Evolutionary conservation across 1,139 yeast genomes (phyloP).

Genomic region (Suhomyces coccinellae): DNA sequence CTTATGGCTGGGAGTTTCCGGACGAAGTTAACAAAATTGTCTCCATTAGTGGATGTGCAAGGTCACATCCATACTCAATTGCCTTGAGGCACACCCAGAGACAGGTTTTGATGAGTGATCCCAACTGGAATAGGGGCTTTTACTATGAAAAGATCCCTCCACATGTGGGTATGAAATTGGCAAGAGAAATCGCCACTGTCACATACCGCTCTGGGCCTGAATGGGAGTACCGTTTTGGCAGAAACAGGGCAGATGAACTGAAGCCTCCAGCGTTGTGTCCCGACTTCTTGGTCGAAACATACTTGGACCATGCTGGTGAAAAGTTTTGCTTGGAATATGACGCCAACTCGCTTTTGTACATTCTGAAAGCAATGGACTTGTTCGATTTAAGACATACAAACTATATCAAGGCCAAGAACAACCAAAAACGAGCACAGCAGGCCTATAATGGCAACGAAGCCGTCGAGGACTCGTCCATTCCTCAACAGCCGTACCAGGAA

Average conservation of each 20-base stretch:
- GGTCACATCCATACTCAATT: conserved; percentile 91
- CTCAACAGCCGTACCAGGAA: conserved; percentile 58
- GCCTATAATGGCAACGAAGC: conserved; percentile 17
- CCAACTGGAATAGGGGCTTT: conserved; percentile 90
- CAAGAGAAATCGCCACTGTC: conserved; percentile 91
- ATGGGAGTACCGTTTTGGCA: conserved; percentile 91
- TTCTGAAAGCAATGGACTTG: conserved; percentile 92
- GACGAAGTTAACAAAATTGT: conserved; percentile 70
- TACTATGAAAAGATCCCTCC: conserved; percentile 80
- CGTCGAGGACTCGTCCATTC: conserved; percentile 37
- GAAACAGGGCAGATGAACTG: conserved; percentile 80
- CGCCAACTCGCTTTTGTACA: conserved; percentile 82
- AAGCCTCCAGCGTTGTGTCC: conserved; percentile 87
- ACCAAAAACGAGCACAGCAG: conserved; percentile 39
- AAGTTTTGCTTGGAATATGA: conserved; percentile 90
- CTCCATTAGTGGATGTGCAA: conserved; percentile 85
- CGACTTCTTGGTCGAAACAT: conserved; percentile 88
- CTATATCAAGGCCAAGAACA: conserved; percentile 42
- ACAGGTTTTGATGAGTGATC: conserved; percentile 91
- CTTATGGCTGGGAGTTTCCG: conserved; percentile 83
- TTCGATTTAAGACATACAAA: conserved; percentile 71
- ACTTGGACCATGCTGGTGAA: conserved; percentile 91
- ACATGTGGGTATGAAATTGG: conserved; percentile 91
- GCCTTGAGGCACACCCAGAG: conserved; percentile 93
- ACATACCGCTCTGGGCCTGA: conserved; percentile 96